Conservation (phyloP, 139 green algal genomes). For the Haematococcus lacustris region DNA sequence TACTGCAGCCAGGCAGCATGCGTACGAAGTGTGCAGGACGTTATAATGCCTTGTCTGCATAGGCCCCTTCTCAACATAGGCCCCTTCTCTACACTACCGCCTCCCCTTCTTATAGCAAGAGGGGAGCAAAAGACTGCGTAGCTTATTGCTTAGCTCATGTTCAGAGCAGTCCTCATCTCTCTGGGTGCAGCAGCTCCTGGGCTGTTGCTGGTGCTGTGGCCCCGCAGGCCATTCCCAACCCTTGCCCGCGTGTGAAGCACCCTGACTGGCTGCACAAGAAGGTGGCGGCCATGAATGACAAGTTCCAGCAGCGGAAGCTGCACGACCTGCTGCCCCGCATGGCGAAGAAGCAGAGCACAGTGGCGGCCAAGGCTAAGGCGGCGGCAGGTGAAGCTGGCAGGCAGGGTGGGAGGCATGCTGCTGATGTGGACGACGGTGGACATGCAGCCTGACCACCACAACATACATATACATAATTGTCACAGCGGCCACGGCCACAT, state of each 20-base stretch:
- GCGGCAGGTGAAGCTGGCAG: not conserved
- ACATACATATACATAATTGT: not conserved
- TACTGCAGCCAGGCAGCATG: no score
- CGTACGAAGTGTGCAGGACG: no score
- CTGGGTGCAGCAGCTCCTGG: no score
- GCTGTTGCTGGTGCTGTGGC: no score
- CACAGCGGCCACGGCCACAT: not conserved
- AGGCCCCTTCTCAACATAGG: no score
- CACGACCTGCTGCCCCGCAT: slow-evolving; percentile 19
- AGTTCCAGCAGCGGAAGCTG: slow-evolving; percentile 66
- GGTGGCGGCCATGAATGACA: slow-evolving; percentile 40
- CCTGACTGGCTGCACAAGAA: slow-evolving; percentile 92
- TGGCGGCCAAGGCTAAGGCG: slow-evolving; percentile 3
- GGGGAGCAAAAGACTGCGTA: no score
- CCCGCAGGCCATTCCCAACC: slow-evolving; percentile 38
- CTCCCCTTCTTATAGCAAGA: no score
- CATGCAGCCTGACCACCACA: not conserved
- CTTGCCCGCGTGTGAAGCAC: slow-evolving; percentile 66
- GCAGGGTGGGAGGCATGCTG: not conserved
- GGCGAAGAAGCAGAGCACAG: slow-evolving; percentile 6
- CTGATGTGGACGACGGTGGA: not conserved
- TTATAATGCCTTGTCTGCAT: no score
- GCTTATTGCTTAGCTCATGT: no score
- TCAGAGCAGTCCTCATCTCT: no score
- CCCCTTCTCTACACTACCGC: no score